These are phyloP conservation scores for Houttuynia cordata DNA, from an alignment of 164 flowering plant genomes.

Conservation along the genomic window DNA sequence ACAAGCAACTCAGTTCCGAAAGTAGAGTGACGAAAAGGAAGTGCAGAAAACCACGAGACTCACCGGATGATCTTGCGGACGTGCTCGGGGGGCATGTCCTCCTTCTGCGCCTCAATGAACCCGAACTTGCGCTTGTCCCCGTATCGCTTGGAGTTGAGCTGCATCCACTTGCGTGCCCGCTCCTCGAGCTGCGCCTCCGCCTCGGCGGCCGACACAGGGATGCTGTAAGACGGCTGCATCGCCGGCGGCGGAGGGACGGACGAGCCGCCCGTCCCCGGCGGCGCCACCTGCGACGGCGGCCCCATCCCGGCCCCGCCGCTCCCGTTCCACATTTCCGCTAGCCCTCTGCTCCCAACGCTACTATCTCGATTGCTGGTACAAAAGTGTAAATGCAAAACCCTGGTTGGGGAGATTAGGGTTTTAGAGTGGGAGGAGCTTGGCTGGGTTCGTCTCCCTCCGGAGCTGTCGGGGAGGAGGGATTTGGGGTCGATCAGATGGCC, in stretches of 20 bases:
- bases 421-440: no score
- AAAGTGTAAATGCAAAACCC: no score
- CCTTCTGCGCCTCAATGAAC: conserved; percentile 97
- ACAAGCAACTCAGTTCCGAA: no score
- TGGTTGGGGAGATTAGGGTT: no score
- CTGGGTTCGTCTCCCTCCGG: no score
- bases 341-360: background rate
- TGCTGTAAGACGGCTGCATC: conserved; percentile 82
- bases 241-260: conserved; percentile 68
- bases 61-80: conserved; percentile 90
- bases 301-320: conserved; percentile 15
- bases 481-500: no score
- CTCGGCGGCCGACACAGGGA: conserved; percentile 59
- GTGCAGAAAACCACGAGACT: conserved; percentile 2
- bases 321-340: conserved; percentile 49
- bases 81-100: conserved; percentile 99
- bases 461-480: no score
- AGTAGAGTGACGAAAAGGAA: background rate
- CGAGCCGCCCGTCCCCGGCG: conserved; percentile 82
- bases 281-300: conserved; percentile 33
- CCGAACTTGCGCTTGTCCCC: conserved; percentile 98
- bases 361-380: no score
- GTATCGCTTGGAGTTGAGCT: conserved; percentile 82
- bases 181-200: conserved; percentile 82
- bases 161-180: conserved; percentile 98